Conservation (phyloP, 1,284 basidiomycete species). For the Trichosporon sp. region DNA sequence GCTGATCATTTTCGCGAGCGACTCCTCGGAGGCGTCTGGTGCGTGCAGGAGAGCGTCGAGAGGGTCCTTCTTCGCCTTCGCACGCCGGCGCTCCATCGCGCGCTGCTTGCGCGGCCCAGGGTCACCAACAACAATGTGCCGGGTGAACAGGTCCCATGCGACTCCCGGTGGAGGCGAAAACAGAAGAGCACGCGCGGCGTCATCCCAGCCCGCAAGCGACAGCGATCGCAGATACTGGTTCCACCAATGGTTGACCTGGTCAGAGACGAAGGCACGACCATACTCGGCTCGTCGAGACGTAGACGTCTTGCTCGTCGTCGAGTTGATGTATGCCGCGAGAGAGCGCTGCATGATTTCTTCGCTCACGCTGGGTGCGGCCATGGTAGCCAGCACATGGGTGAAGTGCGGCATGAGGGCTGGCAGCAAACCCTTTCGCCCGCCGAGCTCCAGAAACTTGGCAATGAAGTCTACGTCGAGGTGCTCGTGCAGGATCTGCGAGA, state of each 20-base stretch:
- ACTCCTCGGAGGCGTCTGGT: not conserved
- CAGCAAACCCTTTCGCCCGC: slow-evolving; percentile 34
- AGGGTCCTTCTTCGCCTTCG: not conserved
- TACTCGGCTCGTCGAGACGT: slow-evolving; percentile 17
- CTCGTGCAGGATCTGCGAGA: slow-evolving; percentile 19
- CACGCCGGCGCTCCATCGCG: not conserved
- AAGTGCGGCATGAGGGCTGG: slow-evolving; percentile 28
- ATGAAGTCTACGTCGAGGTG: slow-evolving; percentile 26
- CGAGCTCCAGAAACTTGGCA: slow-evolving; percentile 21
- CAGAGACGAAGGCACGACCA: slow-evolving; percentile 9
- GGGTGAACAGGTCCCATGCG: slow-evolving; percentile 21
- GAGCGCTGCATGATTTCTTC: slow-evolving; percentile 14
- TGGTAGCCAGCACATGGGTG: slow-evolving; percentile 23
- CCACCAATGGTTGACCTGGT: slow-evolving; percentile 28
- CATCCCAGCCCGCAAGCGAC: slow-evolving; percentile 27
- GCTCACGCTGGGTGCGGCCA: slow-evolving; percentile 21
- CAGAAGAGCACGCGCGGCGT: slow-evolving; percentile 23
- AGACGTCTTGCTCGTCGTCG: slow-evolving; percentile 24
- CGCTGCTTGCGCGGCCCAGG: slow-evolving; percentile 1
- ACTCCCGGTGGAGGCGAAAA: slow-evolving; percentile 19
- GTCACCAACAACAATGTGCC: slow-evolving; percentile 9
- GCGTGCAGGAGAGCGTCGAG: not conserved
- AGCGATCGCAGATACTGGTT: slow-evolving; percentile 29
- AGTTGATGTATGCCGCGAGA: slow-evolving; percentile 18
- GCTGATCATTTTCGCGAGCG: not conserved